These are phyloP conservation scores for Mucor sp. DNA, from an alignment of 371 early-diverging fungal genomes.

Conservation along the genomic window DNA sequence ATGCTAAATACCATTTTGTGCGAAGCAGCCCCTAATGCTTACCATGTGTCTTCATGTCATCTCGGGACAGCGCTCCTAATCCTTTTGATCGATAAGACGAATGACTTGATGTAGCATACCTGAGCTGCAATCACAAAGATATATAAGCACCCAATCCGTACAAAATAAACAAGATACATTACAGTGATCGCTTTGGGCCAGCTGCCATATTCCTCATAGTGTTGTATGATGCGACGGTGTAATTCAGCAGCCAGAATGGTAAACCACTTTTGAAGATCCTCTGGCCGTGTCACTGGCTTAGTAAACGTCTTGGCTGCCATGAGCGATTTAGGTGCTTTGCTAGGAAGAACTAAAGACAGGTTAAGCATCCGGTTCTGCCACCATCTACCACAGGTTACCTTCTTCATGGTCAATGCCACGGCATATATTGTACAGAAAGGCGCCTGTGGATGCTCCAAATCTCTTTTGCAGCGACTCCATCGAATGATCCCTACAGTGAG, in stretches of 20 bases:
- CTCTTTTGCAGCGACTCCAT: slow-evolving; percentile 37
- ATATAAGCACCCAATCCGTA: too few relatives aligned
- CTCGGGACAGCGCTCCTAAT: slow-evolving; percentile 8
- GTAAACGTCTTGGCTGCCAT: slow-evolving; percentile 61
- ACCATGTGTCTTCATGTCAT: slow-evolving; percentile 23
- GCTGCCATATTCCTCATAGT: slow-evolving; percentile 48
- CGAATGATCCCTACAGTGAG: neutral
- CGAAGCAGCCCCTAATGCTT: neutral
- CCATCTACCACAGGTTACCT: slow-evolving; percentile 26
- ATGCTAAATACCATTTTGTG: neutral
- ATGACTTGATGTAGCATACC: neutral
- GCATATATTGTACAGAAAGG: slow-evolving; percentile 63
- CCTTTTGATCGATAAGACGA: slow-evolving; percentile 28
- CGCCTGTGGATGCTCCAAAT: slow-evolving; percentile 48
- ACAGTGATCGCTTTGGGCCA: slow-evolving; percentile 56
- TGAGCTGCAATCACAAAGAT: neutral
- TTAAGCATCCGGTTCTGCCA: neutral
- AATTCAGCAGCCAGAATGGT: slow-evolving; percentile 59
- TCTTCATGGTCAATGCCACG: slow-evolving; percentile 67
- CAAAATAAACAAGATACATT: neutral
- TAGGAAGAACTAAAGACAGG: slow-evolving; percentile 36
- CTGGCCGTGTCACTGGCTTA: slow-evolving; percentile 25
- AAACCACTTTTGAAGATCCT: slow-evolving; percentile 57
- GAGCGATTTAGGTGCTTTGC: slow-evolving; percentile 57
- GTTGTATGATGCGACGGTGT: slow-evolving; percentile 50